phyloP scores from a whole-genome alignment of 768 basidiomycete genomes.

The Rhodocollybia butyracea region DNA sequence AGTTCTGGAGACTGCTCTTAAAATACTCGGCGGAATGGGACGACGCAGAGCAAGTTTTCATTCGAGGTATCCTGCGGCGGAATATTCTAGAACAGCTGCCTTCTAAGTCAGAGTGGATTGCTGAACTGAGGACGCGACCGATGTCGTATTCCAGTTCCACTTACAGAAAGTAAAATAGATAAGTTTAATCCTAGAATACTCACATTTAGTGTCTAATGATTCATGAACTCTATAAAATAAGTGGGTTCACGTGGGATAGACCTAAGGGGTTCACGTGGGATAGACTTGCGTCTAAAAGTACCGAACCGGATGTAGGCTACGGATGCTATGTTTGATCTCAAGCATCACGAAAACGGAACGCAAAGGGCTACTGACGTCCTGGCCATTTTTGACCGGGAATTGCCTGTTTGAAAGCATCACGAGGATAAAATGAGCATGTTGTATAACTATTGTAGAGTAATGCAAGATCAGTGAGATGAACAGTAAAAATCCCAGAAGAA shows the following conservation, averaged over 20 bases:
- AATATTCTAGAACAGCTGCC: conserved; percentile 21
- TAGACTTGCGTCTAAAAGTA: conserved; percentile 11
- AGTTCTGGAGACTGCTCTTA: conserved; percentile 56
- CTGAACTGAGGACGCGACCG: conserved; percentile 1
- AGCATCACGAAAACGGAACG: conserved; percentile 18
- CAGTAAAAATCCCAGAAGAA: conserved; percentile 1
- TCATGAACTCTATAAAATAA: too few species aligned
- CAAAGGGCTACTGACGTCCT: conserved; percentile 25
- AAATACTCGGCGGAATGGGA: conserved; percentile 42
- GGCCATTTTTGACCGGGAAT: conserved; percentile 32
- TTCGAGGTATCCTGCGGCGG: conserved; percentile 39
- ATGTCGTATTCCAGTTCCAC: conserved; percentile 1
- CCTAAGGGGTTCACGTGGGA: conserved; percentile 13
- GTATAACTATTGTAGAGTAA: background rate
- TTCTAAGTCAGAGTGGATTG: background rate
- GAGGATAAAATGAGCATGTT: background rate
- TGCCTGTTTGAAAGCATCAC: conserved; percentile 24
- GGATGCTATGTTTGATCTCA: background rate
- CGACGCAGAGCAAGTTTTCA: conserved; percentile 39
- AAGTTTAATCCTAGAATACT: too few species aligned
- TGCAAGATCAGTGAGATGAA: background rate
- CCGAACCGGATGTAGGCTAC: conserved; percentile 1
- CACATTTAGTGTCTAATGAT: too few species aligned
- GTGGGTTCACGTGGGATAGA: conserved; percentile 17
- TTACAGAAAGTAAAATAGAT: too few species aligned